These are phyloP conservation scores for Neurospora hispaniola DNA, from an alignment of 495 filamentous ascomycete species.

Conservation along the genomic window DNA sequence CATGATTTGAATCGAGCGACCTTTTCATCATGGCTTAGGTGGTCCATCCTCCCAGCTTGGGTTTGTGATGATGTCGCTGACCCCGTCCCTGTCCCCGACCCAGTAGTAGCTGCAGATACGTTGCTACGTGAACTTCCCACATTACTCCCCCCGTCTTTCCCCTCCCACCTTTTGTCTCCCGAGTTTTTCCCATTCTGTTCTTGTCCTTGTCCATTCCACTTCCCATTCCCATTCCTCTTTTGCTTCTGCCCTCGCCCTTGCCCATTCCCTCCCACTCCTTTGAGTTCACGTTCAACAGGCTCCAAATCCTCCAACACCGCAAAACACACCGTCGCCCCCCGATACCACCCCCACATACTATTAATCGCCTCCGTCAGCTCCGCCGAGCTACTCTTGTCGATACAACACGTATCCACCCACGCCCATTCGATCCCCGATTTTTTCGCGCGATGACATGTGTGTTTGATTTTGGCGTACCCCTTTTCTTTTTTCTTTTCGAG, in stretches of 20 bases:
- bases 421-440: constrained; percentile 21
- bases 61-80: neutral
- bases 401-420: constrained; percentile 40
- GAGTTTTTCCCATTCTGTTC: neutral
- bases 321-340: constrained; percentile 21
- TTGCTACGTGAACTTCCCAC: neutral
- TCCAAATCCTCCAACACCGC: constrained; percentile 22
- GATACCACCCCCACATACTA: constrained; percentile 38
- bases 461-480: constrained; percentile 14
- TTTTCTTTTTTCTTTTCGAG: neutral
- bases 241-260: neutral
- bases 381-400: constrained; percentile 32
- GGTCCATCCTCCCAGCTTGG: neutral
- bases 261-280: neutral
- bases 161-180: neutral
- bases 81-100: neutral
- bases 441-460: constrained; percentile 22
- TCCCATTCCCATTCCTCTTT: neutral
- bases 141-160: neutral
- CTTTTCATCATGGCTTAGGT: neutral
- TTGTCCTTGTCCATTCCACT: neutral
- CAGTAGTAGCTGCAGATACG: neutral
- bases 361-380: constrained; percentile 37
- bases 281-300: neutral
- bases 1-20: neutral